Evolutionary conservation across 2,329 filamentous ascomycete genomes (phyloP), one percentile per base, ranked within the genome.

Genomic region (Pseudocercospora eumusae): DNA sequence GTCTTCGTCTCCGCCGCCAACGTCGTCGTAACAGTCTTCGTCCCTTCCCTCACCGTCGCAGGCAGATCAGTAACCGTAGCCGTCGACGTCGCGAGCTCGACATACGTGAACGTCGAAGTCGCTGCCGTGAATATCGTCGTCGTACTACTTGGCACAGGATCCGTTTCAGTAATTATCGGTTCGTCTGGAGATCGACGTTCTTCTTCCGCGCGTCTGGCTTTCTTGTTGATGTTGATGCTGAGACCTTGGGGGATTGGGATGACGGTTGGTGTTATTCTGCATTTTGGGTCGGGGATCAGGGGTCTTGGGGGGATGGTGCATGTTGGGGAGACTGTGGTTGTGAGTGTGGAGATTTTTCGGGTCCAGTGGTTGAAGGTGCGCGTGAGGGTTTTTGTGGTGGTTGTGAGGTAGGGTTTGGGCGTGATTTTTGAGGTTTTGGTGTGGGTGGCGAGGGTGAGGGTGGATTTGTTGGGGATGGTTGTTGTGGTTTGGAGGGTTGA

Each of bases 291-390:
- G 44, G 57, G 56, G 1, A 49, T 31, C 13, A 42, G 21, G 5
- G 62, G 59, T 23, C 59, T 50, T 28, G 52, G 27, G 2, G 62
- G 62, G 0, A 64, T 42, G 15, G 62, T 77, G 71, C 77, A 80
- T 6, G 70, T 73, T 13, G 76, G 74, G 4, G 74, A 75, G 1
- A 71, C 69, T 0, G 77, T 79, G 52, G 73, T 71, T 1, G 67
- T 71, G 10, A 63, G 42, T n/a, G 66, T 57, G 15, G 49, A 61
- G 9, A 65, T 61, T 6, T 60, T 70, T 25, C 64, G 59, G 7
- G 63, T 68, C 64, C 68, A 70, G 9, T 58, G 53, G 18, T 74
- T 75, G 67, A 74, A 76, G 3, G 70, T 73, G 10, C 61, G 61
- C 2, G 66, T 53, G 23, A 70, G 57, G 40, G 59, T 67, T 44